Base-by-base conservation (phyloP, 176 grass and related monocot species). In the Musa beccarii region DNA sequence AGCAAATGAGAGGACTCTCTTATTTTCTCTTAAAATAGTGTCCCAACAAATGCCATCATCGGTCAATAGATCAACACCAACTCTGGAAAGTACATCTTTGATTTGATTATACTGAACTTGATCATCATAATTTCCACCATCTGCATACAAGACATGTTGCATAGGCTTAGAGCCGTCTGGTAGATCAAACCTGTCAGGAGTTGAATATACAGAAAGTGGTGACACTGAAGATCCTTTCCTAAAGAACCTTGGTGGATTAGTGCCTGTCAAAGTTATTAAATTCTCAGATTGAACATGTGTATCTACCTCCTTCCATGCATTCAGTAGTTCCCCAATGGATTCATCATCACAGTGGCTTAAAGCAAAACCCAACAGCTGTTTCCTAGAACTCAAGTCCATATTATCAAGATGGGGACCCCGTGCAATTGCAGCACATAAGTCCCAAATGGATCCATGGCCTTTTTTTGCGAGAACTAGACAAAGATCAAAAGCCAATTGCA, bases 221-320 rank as follows among this genome's bases (percentile, higher is more conserved):
- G 59, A 72, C 53, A 83, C 71, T 83, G 82, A 83, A 78, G 82
- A 80, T 15, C 85, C 76, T 77, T 90, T 72, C 77, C 66, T 62
- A 52, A 76, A 80, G 63, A 92, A 84, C 80, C 82, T 89, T 67
- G 81, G 86, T 82, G 84, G 86, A 74, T 70, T 82, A 53, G 84
- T 86, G 77, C 74, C 86, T 9, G 86, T 86, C 63, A 57, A 74
- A 89, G 82, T 71, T 75, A 84, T 88, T 71, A 96, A 79, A 80
- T 88, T 82, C 80, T 93, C 88, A 81, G 92, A 78, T 78, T 82
- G 82, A 83, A 82, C 81, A 81, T 76, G 83, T 73, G 88, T 82
- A 83, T 93, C 88, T 66, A 97, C 71, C 56, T 97, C 93, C 72
- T 97, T 97, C 93, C 93, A 97, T 52, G 77, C 90, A 97, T 83